Evolutionary conservation across 2,329 filamentous ascomycete species (phyloP).

Genomic region (Akanthomyces dipterigenus): DNA sequence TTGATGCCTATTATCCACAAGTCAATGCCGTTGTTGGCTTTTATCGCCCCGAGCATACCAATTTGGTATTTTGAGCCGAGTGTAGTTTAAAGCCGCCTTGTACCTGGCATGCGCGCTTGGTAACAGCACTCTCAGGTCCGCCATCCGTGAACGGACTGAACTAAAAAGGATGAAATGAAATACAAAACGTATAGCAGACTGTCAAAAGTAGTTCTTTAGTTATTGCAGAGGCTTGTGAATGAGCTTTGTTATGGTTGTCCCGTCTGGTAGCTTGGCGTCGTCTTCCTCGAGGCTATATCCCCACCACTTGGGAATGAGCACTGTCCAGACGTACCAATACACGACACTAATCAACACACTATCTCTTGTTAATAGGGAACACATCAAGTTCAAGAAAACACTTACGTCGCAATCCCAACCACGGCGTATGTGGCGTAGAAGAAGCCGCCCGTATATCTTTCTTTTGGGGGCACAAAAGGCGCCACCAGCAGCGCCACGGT

Average conservation of each 20-base stretch:
- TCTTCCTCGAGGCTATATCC: slow-evolving; percentile 58
- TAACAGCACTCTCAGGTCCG: too few relatives aligned
- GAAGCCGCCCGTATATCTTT: slow-evolving; percentile 36
- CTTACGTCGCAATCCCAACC: slow-evolving; percentile 47
- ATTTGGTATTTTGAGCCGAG: too few relatives aligned
- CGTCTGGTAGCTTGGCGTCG: slow-evolving; percentile 53
- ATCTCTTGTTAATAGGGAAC: background rate
- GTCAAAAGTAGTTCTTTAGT: background rate
- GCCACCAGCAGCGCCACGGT: slow-evolving; percentile 50
- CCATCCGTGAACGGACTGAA: too few relatives aligned
- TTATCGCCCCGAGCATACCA: too few relatives aligned
- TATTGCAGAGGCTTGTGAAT: slow-evolving; percentile 22
- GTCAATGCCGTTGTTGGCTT: too few relatives aligned
- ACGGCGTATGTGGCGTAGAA: slow-evolving; percentile 50
- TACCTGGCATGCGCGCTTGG: too few relatives aligned
- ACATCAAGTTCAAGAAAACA: background rate
- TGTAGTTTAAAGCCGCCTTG: too few relatives aligned
- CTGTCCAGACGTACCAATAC: slow-evolving; percentile 66
- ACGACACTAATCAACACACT: slow-evolving; percentile 51
- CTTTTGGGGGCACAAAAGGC: slow-evolving; percentile 54
- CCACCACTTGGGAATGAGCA: slow-evolving; percentile 50
- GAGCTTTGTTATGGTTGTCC: slow-evolving; percentile 58
- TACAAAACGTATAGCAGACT: too few relatives aligned
- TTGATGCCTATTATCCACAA: too few relatives aligned
- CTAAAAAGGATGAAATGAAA: too few relatives aligned